Conservation (phyloP, 2,329 filamentous ascomycete genomes). For the Alternaria viburni region DNA sequence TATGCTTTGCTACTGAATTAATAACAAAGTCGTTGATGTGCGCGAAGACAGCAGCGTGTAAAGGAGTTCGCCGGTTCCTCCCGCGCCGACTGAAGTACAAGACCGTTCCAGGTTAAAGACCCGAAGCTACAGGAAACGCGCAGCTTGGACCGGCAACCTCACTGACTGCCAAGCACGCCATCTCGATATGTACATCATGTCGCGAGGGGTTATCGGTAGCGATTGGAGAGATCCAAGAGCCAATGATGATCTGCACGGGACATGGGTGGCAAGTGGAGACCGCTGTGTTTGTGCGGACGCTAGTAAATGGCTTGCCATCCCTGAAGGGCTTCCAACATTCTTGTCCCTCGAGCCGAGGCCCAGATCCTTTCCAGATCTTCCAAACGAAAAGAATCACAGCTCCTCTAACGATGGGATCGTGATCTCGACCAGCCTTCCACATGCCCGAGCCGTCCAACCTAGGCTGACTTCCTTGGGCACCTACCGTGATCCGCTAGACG, state of each 20-base stretch:
- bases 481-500: not conserved
- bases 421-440: not conserved
- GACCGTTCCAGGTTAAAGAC: not conserved
- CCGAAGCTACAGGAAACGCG: not conserved
- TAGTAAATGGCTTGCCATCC: slow-evolving; percentile 1
- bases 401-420: not conserved
- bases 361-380: not conserved
- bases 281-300: slow-evolving; percentile 1
- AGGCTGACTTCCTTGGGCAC: not conserved
- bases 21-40: not conserved
- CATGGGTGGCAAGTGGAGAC: not conserved
- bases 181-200: not conserved
- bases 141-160: not conserved
- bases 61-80: not conserved
- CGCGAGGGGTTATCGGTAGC: not conserved
- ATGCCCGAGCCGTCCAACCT: not conserved
- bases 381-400: not conserved
- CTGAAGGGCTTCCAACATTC: not conserved
- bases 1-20: not conserved
- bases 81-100: not conserved
- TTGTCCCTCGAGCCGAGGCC: not conserved
- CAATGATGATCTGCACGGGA: slow-evolving; percentile 4
- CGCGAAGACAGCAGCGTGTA: not conserved
- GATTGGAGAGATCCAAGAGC: not conserved
- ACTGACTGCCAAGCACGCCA: not conserved